Evolutionary conservation across 352 stramenopile species (phyloP).

Genomic region (Phytopythium boreale): DNA sequence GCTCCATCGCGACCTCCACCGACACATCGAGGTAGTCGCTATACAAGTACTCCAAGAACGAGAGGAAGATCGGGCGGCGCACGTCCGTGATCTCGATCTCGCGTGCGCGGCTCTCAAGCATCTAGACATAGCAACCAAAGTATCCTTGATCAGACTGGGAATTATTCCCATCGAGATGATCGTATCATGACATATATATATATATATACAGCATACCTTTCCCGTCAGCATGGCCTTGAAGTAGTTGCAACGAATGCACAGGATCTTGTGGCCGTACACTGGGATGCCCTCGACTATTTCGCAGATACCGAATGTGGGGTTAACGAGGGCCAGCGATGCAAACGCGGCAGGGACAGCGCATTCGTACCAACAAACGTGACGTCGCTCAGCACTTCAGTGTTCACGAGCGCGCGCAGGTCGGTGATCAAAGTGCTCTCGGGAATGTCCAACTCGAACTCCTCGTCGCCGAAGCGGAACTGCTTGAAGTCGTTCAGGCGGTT

Average conservation of each 20-base stretch:
- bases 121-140: conserved; percentile 39
- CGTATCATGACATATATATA: background rate
- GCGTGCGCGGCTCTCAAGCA: conserved; percentile 87
- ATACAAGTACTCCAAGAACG: conserved; percentile 96
- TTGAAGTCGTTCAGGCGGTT: conserved; percentile 95
- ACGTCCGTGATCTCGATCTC: conserved; percentile 93
- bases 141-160: background rate
- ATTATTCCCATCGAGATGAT: background rate
- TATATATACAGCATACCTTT: conserved; percentile 35
- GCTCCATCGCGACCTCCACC: conserved; percentile 91
- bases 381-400: conserved; percentile 87
- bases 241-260: conserved; percentile 93
- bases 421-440: conserved; percentile 77
- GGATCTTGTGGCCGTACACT: conserved; percentile 89
- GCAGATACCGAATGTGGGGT: background rate
- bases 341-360: background rate
- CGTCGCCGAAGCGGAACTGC: conserved; percentile 84
- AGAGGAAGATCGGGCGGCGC: conserved; percentile 89
- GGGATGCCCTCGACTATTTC: conserved; percentile 75
- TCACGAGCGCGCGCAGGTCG: conserved; percentile 73
- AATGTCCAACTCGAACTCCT: conserved; percentile 81
- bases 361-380: conserved; percentile 81
- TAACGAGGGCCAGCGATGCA: background rate
- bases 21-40: conserved; percentile 92
- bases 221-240: conserved; percentile 91